Evolutionary conservation across 2,329 filamentous ascomycete genomes (phyloP).

Genomic region (Mycosphaerella sp.): DNA sequence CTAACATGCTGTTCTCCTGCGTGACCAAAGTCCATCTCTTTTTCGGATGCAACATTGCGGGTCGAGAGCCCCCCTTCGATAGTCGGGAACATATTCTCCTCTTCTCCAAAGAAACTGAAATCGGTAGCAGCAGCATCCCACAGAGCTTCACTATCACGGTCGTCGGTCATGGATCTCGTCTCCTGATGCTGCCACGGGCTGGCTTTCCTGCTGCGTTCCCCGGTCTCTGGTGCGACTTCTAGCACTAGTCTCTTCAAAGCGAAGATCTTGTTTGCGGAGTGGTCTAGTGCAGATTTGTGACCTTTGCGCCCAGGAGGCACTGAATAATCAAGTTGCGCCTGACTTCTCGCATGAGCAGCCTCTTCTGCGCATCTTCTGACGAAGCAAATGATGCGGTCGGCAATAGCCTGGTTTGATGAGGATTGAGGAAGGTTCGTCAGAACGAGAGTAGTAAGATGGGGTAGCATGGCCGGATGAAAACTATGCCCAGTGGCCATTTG

Average conservation of each 20-base stretch:
- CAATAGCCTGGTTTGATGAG: slow-evolving; percentile 34
- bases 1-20: background rate
- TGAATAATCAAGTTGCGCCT: slow-evolving; percentile 52
- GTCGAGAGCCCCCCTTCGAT: slow-evolving; percentile 23
- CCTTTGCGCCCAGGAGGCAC: slow-evolving; percentile 53
- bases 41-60: slow-evolving; percentile 17
- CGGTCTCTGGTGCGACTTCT: slow-evolving; percentile 43
- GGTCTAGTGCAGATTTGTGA: slow-evolving; percentile 42
- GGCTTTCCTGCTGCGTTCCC: slow-evolving; percentile 30
- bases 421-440: slow-evolving; percentile 50
- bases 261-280: slow-evolving; percentile 40
- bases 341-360: slow-evolving; percentile 46
- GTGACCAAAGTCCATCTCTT: slow-evolving; percentile 24
- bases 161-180: slow-evolving; percentile 53
- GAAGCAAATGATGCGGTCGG: slow-evolving; percentile 48
- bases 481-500: slow-evolving; percentile 23
- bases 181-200: slow-evolving; percentile 42
- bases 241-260: slow-evolving; percentile 51
- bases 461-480: slow-evolving; percentile 52
- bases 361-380: slow-evolving; percentile 54
- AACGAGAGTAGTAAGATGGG: slow-evolving; percentile 50
- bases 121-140: slow-evolving; percentile 55
- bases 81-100: slow-evolving; percentile 38
- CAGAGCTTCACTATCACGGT: slow-evolving; percentile 53
- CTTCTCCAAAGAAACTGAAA: slow-evolving; percentile 52